Conservation (phyloP, 2,329 filamentous ascomycete genomes). For the Penicillium aurantiogriseum region DNA sequence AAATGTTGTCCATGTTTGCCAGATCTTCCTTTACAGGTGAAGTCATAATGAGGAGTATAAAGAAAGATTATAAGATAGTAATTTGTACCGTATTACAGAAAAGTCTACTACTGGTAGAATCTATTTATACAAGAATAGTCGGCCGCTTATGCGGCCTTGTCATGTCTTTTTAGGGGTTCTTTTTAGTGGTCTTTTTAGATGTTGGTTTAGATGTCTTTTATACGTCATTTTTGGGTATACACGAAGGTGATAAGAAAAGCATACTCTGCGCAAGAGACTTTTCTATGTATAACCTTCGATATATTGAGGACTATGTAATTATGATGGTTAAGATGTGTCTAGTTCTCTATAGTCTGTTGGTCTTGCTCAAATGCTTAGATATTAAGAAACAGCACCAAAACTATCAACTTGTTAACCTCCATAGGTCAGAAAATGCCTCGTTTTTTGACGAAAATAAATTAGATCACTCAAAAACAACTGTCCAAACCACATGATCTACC, state of each 20-base stretch:
- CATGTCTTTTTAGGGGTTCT: no score
- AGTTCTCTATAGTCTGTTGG: not conserved
- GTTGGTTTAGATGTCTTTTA: no score
- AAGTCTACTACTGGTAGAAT: not conserved
- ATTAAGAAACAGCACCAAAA: not conserved
- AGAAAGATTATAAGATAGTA: no score
- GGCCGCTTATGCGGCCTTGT: no score
- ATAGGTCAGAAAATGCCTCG: not conserved
- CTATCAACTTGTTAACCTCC: not conserved
- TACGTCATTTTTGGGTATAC: no score
- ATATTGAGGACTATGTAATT: not conserved
- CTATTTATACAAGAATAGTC: not conserved
- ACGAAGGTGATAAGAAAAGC: not conserved
- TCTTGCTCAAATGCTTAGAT: not conserved
- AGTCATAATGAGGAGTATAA: not conserved
- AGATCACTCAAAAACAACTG: not conserved
- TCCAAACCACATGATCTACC: not conserved
- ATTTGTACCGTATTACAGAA: not conserved
- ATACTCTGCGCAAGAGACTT: no score
- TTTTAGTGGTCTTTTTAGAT: no score
- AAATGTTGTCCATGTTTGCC: not conserved
- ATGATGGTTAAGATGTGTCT: not conserved
- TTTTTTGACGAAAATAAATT: not conserved
- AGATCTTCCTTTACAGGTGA: not conserved
- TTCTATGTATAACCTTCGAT: no score